Percentiles rank a stretch among this genome's conserved stretches.
phyloP scores from a whole-genome alignment of 1,284 basidiomycete species.

The Pseudozyma sp. region DNA sequence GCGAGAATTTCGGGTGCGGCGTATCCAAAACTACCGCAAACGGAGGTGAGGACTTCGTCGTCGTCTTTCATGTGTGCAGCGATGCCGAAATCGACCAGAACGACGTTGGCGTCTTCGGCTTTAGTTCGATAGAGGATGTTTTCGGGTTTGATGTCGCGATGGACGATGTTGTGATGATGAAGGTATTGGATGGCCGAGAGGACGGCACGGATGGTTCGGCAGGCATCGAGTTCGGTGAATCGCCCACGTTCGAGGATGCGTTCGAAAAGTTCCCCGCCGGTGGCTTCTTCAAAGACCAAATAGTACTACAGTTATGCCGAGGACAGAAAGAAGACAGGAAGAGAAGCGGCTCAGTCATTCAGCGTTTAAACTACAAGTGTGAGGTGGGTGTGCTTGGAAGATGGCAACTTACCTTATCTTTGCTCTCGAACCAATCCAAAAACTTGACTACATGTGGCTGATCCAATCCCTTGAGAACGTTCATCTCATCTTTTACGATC shows the following conservation, averaged over 20 bases:
- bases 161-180: constrained; percentile 66
- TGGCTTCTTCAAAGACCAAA: constrained; percentile 70
- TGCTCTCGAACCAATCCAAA: constrained; percentile 69
- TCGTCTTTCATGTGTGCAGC: constrained; percentile 67
- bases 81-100: constrained; percentile 87
- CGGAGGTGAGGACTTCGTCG: constrained; percentile 81
- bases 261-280: constrained; percentile 70
- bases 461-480: constrained; percentile 65
- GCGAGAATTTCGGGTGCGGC: constrained; percentile 87
- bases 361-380: background rate
- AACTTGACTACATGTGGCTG: constrained; percentile 73
- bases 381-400: too few species aligned
- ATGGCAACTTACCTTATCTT: constrained; percentile 33
- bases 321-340: background rate
- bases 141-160: constrained; percentile 74
- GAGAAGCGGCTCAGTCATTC: background rate
- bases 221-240: constrained; percentile 69
- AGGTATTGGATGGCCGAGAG: constrained; percentile 65
- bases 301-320: constrained; percentile 57
- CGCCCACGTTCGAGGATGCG: constrained; percentile 64
- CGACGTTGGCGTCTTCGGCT: constrained; percentile 73
- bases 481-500: constrained; percentile 66
- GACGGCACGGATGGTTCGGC: constrained; percentile 60
- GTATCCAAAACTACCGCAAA: constrained; percentile 93
- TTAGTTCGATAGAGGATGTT: constrained; percentile 89